These are phyloP conservation scores for Bruguiera hainesii DNA, from an alignment of 441 rosid species.

Conservation along the genomic window DNA sequence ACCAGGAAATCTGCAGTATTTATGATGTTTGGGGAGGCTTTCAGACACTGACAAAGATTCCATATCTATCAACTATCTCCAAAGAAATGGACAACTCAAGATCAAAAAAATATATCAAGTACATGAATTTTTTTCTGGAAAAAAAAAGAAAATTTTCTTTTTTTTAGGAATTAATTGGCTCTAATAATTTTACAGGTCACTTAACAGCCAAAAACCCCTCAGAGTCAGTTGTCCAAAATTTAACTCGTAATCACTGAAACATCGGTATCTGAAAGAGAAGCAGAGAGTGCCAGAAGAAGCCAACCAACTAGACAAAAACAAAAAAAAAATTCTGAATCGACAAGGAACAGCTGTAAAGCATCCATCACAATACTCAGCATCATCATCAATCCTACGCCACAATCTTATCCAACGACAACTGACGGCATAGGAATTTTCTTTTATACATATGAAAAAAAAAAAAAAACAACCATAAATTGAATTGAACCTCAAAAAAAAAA, in stretches of 20 bases:
- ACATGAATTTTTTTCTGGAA: neutral
- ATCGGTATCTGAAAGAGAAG: constrained; percentile 34
- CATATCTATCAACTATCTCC: constrained; percentile 21
- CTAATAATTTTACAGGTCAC: neutral
- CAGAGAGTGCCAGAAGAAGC: constrained; percentile 40
- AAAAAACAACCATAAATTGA: neutral
- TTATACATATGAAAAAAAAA: constrained; percentile 19
- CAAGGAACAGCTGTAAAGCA: constrained; percentile 20
- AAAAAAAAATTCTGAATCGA: constrained; percentile 26
- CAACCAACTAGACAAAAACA: constrained; percentile 43
- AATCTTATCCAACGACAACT: constrained; percentile 30
- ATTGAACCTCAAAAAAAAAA: neutral
- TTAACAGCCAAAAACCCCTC: neutral
- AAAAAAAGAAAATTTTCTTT: neutral
- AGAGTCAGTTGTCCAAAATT: neutral
- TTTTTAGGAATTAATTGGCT: constrained; percentile 7
- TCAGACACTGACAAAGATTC: constrained; percentile 14
- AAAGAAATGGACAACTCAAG: constrained; percentile 8
- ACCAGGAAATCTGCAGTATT: constrained; percentile 27
- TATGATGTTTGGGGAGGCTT: constrained; percentile 6
- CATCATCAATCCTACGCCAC: constrained; percentile 56
- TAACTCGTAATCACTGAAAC: constrained; percentile 1
- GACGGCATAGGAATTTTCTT: constrained; percentile 13
- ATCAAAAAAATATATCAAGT: neutral
- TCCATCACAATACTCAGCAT: constrained; percentile 31